A percentile compares a stretch with the other conserved stretches of the same genome.
phyloP scores from a whole-genome alignment of 208 protist genomes.

The Cochliopodium minus region DNA sequence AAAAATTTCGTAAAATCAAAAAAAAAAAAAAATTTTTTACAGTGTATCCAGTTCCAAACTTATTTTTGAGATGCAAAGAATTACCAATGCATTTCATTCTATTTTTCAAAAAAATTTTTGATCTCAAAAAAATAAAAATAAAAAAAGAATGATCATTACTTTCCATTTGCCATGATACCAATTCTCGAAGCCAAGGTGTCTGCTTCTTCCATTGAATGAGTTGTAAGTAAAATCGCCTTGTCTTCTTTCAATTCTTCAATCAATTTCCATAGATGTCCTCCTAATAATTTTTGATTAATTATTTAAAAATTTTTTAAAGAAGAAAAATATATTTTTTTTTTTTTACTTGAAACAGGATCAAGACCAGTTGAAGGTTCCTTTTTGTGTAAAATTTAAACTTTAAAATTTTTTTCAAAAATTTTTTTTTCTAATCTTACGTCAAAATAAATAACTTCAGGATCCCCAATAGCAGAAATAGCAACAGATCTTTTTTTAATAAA shows the following conservation, averaged over 20 bases:
- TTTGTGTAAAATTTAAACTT: no score
- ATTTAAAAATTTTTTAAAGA: no score
- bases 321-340: no score
- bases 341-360: constrained; percentile 27
- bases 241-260: constrained; percentile 12
- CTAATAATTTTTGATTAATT: no score
- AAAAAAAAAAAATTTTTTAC: no score
- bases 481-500: no score
- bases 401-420: no score
- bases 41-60: constrained; percentile 8
- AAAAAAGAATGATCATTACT: neutral
- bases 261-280: constrained; percentile 28
- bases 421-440: no score
- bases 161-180: no score
- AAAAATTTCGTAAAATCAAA: no score
- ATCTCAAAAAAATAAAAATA: neutral
- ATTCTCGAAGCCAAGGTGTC: constrained; percentile 15
- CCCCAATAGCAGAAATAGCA: constrained; percentile 46
- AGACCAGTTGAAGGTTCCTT: constrained; percentile 42
- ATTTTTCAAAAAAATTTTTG: neutral
- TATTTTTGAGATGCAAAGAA: neutral
- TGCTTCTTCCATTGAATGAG: constrained; percentile 28
- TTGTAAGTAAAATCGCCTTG: constrained; percentile 32
- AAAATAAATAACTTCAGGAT: constrained; percentile 36
- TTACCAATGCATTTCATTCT: constrained; percentile 1